Evolutionary conservation across 331 rosid species (phyloP), one percentile per base, ranked within the genome.

Genomic region (Rosa hybrid): DNA sequence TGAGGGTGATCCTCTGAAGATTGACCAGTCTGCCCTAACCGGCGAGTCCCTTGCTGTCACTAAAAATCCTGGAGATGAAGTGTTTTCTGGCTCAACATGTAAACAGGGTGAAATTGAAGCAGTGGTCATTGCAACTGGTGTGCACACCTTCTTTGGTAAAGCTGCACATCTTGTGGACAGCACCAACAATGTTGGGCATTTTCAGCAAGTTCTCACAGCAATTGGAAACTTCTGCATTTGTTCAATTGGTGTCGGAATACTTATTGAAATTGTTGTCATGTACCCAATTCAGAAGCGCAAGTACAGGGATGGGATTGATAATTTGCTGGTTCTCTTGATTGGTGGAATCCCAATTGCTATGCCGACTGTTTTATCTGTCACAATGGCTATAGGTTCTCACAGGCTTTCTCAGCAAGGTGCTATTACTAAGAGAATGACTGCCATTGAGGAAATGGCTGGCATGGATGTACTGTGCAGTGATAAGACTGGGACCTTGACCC

Each of bases 391-490:
- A 82, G 99, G 99, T 64, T 95, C 99, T 71, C 99, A 95, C 81
- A 90, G 98, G 90, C 99, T 95, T 9, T 89, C 99, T 60, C 94
- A 95, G 78, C 99, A 95, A 82, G 99, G 99, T 72, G 99, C 99
- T 54, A 95, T 95, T 38, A 95, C 99, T 72, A 95, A 95, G 63
- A 68, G 99, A 74, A 95, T 95, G 99, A 95, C 99, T 14, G 99
- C 99, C 69, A 95, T 95, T 81, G 99, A 95, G 84, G 99, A 95
- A 93, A 95, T 95, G 99, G 99, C 99, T 50, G 99, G 99, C 73
- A 95, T 95, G 99, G 98, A 95, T 77, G 99, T 95, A 49, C 93
- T 95, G 54, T 95, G 99, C 88, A 95, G 99, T 89, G 99, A 95
- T 79, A 95, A 95, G 89, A 95, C 99, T 2, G 99, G 98, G 48